A percentile compares a stretch with the other conserved stretches of the same genome.
Conservation (phyloP, 2,329 filamentous ascomycete species). For the Monosporascus sp. region DNA sequence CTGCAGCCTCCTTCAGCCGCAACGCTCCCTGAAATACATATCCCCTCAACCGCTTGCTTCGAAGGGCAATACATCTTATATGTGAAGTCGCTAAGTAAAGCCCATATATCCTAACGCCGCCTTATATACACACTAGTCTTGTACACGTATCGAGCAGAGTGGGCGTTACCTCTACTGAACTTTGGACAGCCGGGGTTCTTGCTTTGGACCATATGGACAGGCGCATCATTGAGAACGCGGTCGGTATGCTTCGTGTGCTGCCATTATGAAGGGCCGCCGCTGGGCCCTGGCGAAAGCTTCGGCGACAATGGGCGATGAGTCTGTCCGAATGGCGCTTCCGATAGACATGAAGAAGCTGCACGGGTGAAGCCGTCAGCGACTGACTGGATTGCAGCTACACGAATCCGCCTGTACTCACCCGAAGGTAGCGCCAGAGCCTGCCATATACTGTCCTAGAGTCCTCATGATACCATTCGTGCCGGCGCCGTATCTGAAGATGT, state of each 20-base stretch:
- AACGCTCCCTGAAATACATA: too few relatives aligned
- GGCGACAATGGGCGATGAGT: constrained; percentile 70
- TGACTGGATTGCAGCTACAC: not conserved
- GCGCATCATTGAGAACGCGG: constrained; percentile 21
- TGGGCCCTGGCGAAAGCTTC: constrained; percentile 73
- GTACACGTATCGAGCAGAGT: not conserved
- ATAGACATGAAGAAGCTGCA: constrained; percentile 95
- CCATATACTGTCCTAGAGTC: constrained; percentile 94
- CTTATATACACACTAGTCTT: not conserved
- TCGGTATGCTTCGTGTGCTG: constrained; percentile 34
- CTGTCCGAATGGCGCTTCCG: constrained; percentile 90
- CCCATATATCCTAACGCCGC: not conserved
- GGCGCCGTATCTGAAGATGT: constrained; percentile 91
- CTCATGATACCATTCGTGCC: constrained; percentile 91
- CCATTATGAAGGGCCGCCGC: constrained; percentile 66
- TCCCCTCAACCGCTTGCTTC: too few relatives aligned
- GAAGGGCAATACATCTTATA: not conserved
- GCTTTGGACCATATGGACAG: not conserved
- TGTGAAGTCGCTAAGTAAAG: not conserved
- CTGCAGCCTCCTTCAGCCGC: too few relatives aligned
- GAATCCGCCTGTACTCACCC: constrained; percentile 54
- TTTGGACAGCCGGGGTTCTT: not conserved
- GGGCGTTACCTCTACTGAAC: not conserved
- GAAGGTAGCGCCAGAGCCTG: constrained; percentile 90
- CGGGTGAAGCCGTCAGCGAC: constrained; percentile 12